phyloP scores from a whole-genome alignment of 1,284 basidiomycete genomes.

The Ceratobasidium sp. region DNA sequence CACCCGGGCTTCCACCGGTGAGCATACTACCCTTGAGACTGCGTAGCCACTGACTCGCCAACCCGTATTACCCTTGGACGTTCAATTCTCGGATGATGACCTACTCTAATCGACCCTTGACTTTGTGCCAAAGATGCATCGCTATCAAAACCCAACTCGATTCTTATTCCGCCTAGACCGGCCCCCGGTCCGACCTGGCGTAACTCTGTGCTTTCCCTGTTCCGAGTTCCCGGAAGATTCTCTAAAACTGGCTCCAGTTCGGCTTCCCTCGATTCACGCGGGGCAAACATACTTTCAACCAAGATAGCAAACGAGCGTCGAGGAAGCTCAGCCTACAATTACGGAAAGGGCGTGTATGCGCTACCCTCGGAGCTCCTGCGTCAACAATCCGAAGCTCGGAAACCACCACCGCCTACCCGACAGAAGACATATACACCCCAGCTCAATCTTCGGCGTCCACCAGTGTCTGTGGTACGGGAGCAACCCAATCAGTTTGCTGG shows the following conservation, averaged over 20 bases:
- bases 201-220: constrained; percentile 27
- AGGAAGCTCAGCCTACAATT: constrained; percentile 30
- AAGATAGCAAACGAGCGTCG: constrained; percentile 28
- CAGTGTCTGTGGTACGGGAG: not conserved
- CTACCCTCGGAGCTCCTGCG: constrained; percentile 28
- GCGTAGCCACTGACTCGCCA: too few relatives aligned
- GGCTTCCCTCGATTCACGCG: not conserved
- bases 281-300: too few relatives aligned
- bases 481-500: not conserved
- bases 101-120: not conserved
- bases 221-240: constrained; percentile 8
- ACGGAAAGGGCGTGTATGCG: constrained; percentile 16
- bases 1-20: constrained; percentile 2
- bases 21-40: not conserved
- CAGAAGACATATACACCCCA: not conserved
- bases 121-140: not conserved
- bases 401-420: not conserved
- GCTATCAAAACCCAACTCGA: not conserved
- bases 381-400: constrained; percentile 2
- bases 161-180: not conserved
- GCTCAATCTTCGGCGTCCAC: not conserved
- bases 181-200: constrained; percentile 12
- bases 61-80: too few relatives aligned
- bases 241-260: not conserved
- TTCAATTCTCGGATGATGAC: not conserved